phyloP scores from a whole-genome alignment of 139 green algal genomes.

The Picochlorum sp. region DNA sequence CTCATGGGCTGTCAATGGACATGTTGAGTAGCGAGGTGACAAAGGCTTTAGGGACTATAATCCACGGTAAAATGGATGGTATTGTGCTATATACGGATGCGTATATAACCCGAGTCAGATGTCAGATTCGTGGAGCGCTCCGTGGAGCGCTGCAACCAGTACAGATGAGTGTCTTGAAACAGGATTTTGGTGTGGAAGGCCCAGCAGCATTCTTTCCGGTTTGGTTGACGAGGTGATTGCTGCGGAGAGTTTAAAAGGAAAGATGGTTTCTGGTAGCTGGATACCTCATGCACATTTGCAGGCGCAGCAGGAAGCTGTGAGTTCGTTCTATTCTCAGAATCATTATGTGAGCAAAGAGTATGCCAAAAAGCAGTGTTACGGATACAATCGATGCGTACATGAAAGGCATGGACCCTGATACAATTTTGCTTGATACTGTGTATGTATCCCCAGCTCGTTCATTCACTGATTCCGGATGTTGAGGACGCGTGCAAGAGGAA shows the following conservation, averaged over 20 bases:
- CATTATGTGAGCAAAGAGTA: slow-evolving; percentile 65
- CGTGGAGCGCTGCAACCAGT: slow-evolving; percentile 44
- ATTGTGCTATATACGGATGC: slow-evolving; percentile 75
- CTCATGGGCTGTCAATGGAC: slow-evolving; percentile 67
- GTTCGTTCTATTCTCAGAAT: slow-evolving; percentile 75
- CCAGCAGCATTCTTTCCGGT: slow-evolving; percentile 15
- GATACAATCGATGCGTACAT: slow-evolving; percentile 39
- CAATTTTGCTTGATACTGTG: slow-evolving; percentile 45
- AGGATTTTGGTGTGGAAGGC: slow-evolving; percentile 27
- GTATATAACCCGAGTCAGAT: slow-evolving; percentile 70
- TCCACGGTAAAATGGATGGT: slow-evolving; percentile 66
- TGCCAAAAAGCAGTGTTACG: slow-evolving; percentile 48
- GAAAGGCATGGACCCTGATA: slow-evolving; percentile 47
- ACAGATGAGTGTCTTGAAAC: slow-evolving; percentile 26
- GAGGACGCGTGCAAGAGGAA: slow-evolving; percentile 23
- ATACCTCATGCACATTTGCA: slow-evolving; percentile 48
- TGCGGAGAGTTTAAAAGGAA: slow-evolving; percentile 44
- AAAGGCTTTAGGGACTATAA: slow-evolving; percentile 36
- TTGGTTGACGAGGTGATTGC: slow-evolving; percentile 41
- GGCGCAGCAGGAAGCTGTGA: slow-evolving; percentile 55
- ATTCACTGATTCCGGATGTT: slow-evolving; percentile 19
- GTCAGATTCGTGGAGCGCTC: slow-evolving; percentile 69
- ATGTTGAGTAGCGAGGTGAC: slow-evolving; percentile 54
- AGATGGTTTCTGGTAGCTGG: slow-evolving; percentile 56
- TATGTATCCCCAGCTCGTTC: slow-evolving; percentile 51